Evolutionary conservation across 2,329 filamentous ascomycete genomes (phyloP), one percentile per base, ranked within the genome.

Genomic region (Hansfordia pulvinata): DNA sequence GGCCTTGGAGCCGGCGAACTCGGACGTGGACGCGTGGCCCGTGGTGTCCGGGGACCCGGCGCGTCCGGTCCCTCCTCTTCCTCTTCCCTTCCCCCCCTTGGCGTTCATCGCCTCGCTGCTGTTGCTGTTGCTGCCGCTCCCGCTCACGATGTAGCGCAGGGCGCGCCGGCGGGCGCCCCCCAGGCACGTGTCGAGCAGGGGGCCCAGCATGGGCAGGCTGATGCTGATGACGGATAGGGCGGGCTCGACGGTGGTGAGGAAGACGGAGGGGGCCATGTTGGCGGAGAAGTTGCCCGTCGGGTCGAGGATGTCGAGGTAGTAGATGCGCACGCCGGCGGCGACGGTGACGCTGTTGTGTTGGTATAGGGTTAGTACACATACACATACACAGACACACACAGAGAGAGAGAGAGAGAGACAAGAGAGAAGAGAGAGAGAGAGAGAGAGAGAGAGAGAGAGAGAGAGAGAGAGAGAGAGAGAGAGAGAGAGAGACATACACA

Each of bases 231-330:
- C 27, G 2, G 36, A 31, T 6, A 35, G 31, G 8, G 38, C 31
- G 23, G 36, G 19, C 26, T 40, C 38, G 20, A 40, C 37, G 14
- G 36, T 37, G 12, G 35, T 28, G 36, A 33, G 37, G 26, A 32
- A 39, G 26, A 44, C 43, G 3, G 37, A 38, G 1, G 41, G 40
- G 2, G 40, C 40, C 1, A 40, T 43, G 19, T 44, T 43, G 20
- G 4, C 10, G 10, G 17, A 2, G 10, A 14, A 16, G 10, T 7
- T n/a, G n/a, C 8, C 6, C 10, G 14, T 3, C 10, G 13, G 39
- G 25, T 39, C 36, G 10, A 35, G 38, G 18, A 36, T 35, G 6
- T 28, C 28, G 10, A 39, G 24, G 17, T 39, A 36, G 18, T 38
- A 28, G 9, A 35, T 27, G 2, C 34, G 34, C 9, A 44, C 34